phyloP scores from a whole-genome alignment of 106 monocot genomes.

The Dendrobium chrysotoxum region DNA sequence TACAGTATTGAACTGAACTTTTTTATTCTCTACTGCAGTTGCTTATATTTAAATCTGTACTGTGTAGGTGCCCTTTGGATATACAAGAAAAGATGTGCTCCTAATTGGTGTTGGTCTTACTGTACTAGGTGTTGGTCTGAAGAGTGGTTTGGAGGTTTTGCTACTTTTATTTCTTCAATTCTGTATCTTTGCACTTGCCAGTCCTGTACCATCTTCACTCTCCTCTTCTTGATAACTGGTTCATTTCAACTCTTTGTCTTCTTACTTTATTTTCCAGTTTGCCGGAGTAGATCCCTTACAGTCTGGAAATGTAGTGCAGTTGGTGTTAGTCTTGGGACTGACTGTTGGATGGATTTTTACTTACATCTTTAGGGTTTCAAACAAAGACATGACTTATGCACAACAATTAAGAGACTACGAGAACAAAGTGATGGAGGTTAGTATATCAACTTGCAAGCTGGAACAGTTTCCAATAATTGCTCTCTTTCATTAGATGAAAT shows the following conservation, averaged over 20 bases:
- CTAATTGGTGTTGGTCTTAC: constrained; percentile 88
- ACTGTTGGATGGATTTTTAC: constrained; percentile 94
- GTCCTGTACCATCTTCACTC: background rate
- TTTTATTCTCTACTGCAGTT: background rate
- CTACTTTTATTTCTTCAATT: background rate
- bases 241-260: background rate
- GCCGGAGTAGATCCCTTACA: constrained; percentile 78
- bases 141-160: constrained; percentile 84
- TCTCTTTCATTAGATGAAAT: too few relatives aligned
- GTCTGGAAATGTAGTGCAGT: constrained; percentile 88
- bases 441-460: background rate
- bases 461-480: background rate
- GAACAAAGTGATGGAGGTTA: constrained; percentile 94
- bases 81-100: constrained; percentile 87
- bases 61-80: constrained; percentile 72
- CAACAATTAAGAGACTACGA: constrained; percentile 89
- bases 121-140: constrained; percentile 54
- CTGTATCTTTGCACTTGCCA: background rate
- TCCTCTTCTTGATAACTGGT: background rate
- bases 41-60: background rate
- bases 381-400: constrained; percentile 98
- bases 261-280: constrained; percentile 37
- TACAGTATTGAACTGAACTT: background rate
- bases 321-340: constrained; percentile 78
- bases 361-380: constrained; percentile 91